phyloP scores from a whole-genome alignment of 306 rosid genomes.

The Cicer judaicum region DNA sequence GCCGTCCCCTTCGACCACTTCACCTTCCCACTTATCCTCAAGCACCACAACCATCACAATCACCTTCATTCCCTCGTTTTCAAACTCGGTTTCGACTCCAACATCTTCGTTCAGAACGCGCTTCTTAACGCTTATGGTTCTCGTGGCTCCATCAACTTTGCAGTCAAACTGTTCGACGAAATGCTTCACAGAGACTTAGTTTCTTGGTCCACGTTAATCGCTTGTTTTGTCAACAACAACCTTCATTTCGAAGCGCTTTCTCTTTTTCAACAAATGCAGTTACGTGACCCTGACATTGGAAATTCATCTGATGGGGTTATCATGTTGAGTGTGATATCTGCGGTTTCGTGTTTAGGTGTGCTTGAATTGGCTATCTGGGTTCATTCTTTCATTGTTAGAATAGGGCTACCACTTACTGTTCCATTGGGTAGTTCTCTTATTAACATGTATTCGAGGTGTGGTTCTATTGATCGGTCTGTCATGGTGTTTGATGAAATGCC shows the following conservation, averaged over 20 bases:
- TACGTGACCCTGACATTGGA: conserved; percentile 37
- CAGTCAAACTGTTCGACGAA: conserved; percentile 60
- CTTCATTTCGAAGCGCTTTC: conserved; percentile 49
- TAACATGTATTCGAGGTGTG: conserved; percentile 70
- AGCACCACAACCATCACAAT: conserved; percentile 38
- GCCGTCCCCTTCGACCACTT: conserved; percentile 54
- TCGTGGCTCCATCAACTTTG: conserved; percentile 39
- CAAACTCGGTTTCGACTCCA: conserved; percentile 57
- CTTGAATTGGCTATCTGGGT: conserved; percentile 67
- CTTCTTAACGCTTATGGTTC: conserved; percentile 53
- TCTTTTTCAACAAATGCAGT: conserved; percentile 62
- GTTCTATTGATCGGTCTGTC: conserved; percentile 57
- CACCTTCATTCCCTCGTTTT: conserved; percentile 52
- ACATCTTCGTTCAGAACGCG: conserved; percentile 55
- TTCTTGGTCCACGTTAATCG: conserved; percentile 66
- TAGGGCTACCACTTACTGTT: conserved; percentile 46
- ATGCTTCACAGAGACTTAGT: conserved; percentile 56
- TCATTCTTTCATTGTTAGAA: conserved; percentile 46
- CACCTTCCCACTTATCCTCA: conserved; percentile 70
- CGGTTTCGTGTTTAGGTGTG: conserved; percentile 60
- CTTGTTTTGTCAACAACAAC: conserved; percentile 52
- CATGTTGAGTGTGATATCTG: conserved; percentile 60
- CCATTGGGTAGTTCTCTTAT: conserved; percentile 65
- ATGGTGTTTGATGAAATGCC: conserved; percentile 61
- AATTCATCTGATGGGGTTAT: conserved; percentile 50